These are phyloP conservation scores for Anastatica hierochuntica DNA, from an alignment of 345 rosid genomes.

Conservation along the genomic window DNA sequence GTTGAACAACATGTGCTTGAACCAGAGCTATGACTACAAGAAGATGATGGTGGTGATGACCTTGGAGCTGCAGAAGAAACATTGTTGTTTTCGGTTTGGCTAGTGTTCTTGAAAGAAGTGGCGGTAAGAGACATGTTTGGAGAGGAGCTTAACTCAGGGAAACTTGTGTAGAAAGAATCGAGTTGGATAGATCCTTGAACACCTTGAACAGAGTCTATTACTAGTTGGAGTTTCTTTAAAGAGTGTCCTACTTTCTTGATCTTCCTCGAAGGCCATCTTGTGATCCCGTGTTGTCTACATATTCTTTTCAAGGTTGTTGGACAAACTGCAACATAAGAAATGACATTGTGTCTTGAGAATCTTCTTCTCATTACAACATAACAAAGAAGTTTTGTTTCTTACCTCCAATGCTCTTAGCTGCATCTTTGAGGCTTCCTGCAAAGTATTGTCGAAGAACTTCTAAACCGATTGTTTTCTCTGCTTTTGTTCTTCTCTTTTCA, in stretches of 20 bases:
- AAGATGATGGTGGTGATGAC: constrained; percentile 53
- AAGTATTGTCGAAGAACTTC: constrained; percentile 80
- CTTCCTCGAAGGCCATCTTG: constrained; percentile 92
- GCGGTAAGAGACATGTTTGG: constrained; percentile 32
- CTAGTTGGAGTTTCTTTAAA: constrained; percentile 81
- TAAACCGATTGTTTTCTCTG: constrained; percentile 82
- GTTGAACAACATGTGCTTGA: constrained; percentile 61
- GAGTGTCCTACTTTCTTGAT: constrained; percentile 97
- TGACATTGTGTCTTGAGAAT: no score
- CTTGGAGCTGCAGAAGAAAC: constrained; percentile 37
- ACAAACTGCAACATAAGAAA: constrained; percentile 56
- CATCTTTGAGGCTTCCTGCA: constrained; percentile 97
- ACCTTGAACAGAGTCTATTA: constrained; percentile 91
- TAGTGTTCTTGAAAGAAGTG: constrained; percentile 23
- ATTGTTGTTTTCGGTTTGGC: neutral
- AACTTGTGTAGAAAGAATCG: constrained; percentile 76
- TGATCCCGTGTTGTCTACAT: constrained; percentile 88
- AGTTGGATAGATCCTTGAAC: constrained; percentile 72
- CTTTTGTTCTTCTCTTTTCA: constrained; percentile 61
- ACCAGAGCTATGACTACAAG: constrained; percentile 74
- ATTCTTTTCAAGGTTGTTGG: constrained; percentile 95
- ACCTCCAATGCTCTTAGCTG: constrained; percentile 93
- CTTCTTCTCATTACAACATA: no score
- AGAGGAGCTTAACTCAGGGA: constrained; percentile 77
- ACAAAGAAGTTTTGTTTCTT: constrained; percentile 27